Conservation (phyloP, 192 early-diverging fungal genomes). For the Phlyctochytrium arcticum region DNA sequence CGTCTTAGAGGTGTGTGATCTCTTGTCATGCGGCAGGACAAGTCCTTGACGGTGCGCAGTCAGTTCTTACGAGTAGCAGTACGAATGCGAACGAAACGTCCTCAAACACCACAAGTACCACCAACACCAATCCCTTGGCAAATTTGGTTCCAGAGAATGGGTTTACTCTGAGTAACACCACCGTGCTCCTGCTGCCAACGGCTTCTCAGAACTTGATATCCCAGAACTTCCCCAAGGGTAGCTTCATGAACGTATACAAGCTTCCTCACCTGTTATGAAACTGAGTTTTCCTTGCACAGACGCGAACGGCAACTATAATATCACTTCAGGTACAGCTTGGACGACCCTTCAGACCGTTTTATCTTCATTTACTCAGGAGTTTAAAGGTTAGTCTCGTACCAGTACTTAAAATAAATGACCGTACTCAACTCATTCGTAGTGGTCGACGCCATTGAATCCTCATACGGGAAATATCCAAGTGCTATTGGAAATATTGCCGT, state of each 20-base stretch:
- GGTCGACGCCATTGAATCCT: slow-evolving; percentile 24
- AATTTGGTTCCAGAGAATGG: background rate
- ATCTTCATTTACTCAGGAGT: slow-evolving; percentile 9
- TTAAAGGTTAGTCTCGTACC: slow-evolving; percentile 8
- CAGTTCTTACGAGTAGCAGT: background rate
- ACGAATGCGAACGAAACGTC: background rate
- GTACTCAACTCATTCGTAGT: slow-evolving; percentile 1
- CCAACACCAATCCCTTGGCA: background rate
- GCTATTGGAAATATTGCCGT: slow-evolving; percentile 29
- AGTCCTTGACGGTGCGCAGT: no score
- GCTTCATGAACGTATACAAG: background rate
- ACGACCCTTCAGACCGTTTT: background rate
- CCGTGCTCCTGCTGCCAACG: background rate
- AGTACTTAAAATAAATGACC: background rate
- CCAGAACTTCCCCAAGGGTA: background rate
- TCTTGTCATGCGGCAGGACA: background rate
- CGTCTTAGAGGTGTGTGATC: slow-evolving; percentile 8
- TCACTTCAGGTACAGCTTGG: slow-evolving; percentile 2
- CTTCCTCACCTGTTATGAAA: no score
- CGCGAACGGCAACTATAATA: slow-evolving; percentile 14
- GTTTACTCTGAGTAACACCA: slow-evolving; percentile 1
- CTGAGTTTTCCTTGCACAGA: slow-evolving; percentile 6
- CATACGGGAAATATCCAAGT: slow-evolving; percentile 28
- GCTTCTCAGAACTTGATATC: background rate
- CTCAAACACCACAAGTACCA: background rate